Evolutionary conservation across 495 filamentous ascomycete genomes (phyloP), one percentile per base, ranked within the genome.

Genomic region (Parathielavia appendiculata): DNA sequence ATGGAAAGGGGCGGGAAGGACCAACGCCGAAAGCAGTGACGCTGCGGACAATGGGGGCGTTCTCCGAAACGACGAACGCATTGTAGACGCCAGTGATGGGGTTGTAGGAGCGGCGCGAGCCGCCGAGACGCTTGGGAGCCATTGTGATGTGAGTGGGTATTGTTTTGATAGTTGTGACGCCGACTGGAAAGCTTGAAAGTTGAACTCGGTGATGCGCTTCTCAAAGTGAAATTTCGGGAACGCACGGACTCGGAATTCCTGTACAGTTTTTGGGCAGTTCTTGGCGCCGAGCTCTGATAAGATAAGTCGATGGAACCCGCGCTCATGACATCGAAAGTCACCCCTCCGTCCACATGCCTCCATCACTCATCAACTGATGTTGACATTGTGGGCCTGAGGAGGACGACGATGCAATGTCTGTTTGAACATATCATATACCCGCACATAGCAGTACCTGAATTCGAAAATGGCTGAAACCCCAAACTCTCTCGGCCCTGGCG

Each of bases 21-120:
- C 87, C 60, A 77, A 92, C 89, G 51, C 84, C 84, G 67, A 91
- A 91, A 51, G 89, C 67, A 58, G 84, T 75, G 56, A 91, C 64
- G 65, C 87, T 90, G 67, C 83, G 80, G 59, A 91, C 85, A 58
- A 91, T 82, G 56, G 83, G 79, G 48, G 85, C 78, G 72, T 92
- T 91, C 73, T 92, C 89, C 30, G 87, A 72, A 52, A 64, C 53
- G 38, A 79, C 26, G 58, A 67, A 64, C 45, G 76, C 75, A 66
- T 75, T 79, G 57, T 59, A 59, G 23, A 23, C 51, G 35, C 39
- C 43, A 32, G 51, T 59, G 35, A 63, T 52, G 66, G 63, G 46
- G 60, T 62, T 54, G 50, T 66, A 41, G 19, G 56, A 63, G 59
- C 44, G 62, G 60, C 43, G 60, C 65, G 62, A 53, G 60, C 60